Percentiles rank a stretch among this genome's conserved stretches.
These are phyloP conservation scores for Roridomyces roridus DNA, from an alignment of 768 basidiomycete species.

Conservation along the genomic window DNA sequence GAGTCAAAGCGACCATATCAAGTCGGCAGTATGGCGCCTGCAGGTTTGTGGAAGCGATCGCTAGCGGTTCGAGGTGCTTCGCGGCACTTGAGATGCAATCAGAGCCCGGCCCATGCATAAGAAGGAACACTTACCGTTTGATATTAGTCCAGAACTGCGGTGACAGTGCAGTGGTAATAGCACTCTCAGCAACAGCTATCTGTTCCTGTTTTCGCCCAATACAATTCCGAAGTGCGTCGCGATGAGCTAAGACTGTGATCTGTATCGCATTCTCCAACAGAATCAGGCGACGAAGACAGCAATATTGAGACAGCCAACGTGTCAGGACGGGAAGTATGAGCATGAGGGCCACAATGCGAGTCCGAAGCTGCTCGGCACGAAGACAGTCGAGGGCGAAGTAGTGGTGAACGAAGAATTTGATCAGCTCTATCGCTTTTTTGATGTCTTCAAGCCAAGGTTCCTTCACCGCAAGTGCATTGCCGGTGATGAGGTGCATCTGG, in stretches of 20 bases:
- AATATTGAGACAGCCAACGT: conserved; percentile 31
- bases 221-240: conserved; percentile 5
- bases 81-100: too few relatives aligned
- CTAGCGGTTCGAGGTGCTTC: too few relatives aligned
- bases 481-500: too few relatives aligned
- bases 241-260: not conserved
- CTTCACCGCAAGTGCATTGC: too few relatives aligned
- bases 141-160: conserved; percentile 31
- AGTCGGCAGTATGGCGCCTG: too few relatives aligned
- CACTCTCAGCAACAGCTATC: conserved; percentile 3
- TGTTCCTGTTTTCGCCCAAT: conserved; percentile 7
- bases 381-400: too few relatives aligned
- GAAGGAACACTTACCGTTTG: conserved; percentile 24
- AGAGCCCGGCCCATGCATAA: too few relatives aligned
- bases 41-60: too few relatives aligned
- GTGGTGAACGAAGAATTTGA: conserved; percentile 38
- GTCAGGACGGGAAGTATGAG: conserved; percentile 24
- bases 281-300: conserved; percentile 15
- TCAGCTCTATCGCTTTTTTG: conserved; percentile 19
- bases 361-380: too few relatives aligned
- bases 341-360: too few relatives aligned
- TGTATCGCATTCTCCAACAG: conserved; percentile 13
- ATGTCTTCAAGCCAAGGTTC: conserved; percentile 6
- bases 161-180: conserved; percentile 21
- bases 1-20: conserved; percentile 28